Conservation (phyloP, 2,329 filamentous ascomycete species). For the Exophiala dermatitidis region DNA sequence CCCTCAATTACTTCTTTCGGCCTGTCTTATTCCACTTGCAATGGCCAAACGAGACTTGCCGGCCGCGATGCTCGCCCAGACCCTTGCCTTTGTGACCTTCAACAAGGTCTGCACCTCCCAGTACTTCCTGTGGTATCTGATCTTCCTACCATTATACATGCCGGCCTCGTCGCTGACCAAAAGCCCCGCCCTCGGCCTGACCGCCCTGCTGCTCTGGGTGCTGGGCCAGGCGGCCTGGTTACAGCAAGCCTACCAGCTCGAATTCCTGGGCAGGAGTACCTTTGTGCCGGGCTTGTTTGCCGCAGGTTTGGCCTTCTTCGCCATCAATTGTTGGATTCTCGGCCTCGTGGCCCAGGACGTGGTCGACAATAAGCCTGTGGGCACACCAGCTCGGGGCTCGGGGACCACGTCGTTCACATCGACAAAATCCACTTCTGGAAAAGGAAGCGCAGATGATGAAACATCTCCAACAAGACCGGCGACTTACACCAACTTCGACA, state of each 20-base stretch:
- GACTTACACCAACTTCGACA: constrained; percentile 11
- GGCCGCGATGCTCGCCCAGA: constrained; percentile 80
- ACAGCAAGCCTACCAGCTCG: constrained; percentile 66
- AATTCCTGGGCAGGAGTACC: constrained; percentile 72
- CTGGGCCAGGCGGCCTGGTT: constrained; percentile 59
- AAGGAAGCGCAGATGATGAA: neutral
- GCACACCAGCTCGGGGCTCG: neutral
- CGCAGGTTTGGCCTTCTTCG: constrained; percentile 70
- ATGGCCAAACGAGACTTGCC: constrained; percentile 47
- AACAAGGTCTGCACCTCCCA: constrained; percentile 99
- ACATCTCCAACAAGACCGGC: neutral
- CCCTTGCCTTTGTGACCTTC: constrained; percentile 92
- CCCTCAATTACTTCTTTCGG: constrained; percentile 76
- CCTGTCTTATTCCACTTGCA: constrained; percentile 62
- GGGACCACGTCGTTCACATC: neutral
- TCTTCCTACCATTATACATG: constrained; percentile 86
- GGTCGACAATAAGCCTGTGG: neutral
- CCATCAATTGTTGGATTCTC: constrained; percentile 79
- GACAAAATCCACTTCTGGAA: neutral
- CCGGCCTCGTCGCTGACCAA: constrained; percentile 62
- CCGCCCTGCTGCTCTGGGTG: constrained; percentile 66
- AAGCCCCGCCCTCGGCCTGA: constrained; percentile 53
- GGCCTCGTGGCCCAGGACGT: constrained; percentile 67
- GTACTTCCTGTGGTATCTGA: constrained; percentile 98
- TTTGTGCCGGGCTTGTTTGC: constrained; percentile 81